phyloP scores from a whole-genome alignment of 1,284 basidiomycete genomes.

The Vanrija humicola region DNA sequence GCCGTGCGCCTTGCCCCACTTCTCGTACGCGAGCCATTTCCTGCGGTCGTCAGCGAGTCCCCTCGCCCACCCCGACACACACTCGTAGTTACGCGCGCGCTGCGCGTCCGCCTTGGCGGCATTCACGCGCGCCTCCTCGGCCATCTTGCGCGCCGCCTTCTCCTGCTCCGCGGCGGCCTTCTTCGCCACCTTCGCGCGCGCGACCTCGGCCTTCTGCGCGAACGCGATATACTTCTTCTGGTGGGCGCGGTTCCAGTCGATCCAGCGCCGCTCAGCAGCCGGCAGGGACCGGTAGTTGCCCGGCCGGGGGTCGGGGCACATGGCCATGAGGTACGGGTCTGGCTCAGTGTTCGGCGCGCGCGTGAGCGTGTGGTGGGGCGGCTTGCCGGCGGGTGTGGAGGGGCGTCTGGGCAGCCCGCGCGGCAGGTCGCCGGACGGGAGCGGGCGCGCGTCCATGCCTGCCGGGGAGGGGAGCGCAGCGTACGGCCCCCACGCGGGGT shows the following conservation, averaged over 20 bases:
- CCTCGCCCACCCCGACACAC: neutral
- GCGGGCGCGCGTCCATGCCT: no score
- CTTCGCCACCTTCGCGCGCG: neutral
- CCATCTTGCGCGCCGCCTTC: neutral
- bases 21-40: neutral
- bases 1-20: neutral
- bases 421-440: neutral
- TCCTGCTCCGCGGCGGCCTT: constrained; percentile 7
- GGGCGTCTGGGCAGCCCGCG: neutral
- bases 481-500: no score
- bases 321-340: neutral
- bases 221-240: constrained; percentile 14
- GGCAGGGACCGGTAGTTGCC: constrained; percentile 8
- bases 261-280: constrained; percentile 6
- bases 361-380: neutral
- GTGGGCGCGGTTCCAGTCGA: constrained; percentile 16
- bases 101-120: constrained; percentile 14
- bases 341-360: neutral
- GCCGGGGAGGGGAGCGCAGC: no score
- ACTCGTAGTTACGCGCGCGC: constrained; percentile 1
- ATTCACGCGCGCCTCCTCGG: constrained; percentile 9
- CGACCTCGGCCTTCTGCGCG: neutral
- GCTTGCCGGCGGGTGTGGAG: neutral
- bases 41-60: neutral
- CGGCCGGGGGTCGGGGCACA: constrained; percentile 8